Base-by-base conservation (phyloP, 2,329 filamentous ascomycete genomes). In the Xylariaceae sp. region DNA sequence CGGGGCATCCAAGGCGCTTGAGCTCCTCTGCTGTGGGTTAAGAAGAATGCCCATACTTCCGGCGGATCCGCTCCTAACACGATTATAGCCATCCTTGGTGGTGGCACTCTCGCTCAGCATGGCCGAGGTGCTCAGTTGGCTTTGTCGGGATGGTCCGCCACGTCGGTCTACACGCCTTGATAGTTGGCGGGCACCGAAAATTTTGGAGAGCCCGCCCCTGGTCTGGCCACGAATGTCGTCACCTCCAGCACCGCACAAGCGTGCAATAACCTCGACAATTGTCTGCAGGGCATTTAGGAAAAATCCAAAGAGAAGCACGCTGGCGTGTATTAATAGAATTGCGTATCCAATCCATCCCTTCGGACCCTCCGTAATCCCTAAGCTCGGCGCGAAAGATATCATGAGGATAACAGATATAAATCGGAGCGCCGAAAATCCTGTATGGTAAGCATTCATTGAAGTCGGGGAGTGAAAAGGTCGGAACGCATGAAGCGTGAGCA, bases 371-470 rank as follows among this genome's bases (percentile, higher is more conserved):
- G 84, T 83, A 4, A 97, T 87, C 20, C 86, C 88, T 2, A 99
- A 81, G 1, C 89, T 89, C 1, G 93, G 91, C 12, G 93, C 86
- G 71, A 99, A 99, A 1, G 93, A 81, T 32, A 92, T 84, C 79
- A 90, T 91, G 52, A 93, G 77, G 52, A 93, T 77, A 45, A 92
- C 82, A 0, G 89, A 89, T 46, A 90, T 75, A 29, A 97, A 87
- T 32, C 95, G 87, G 14, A 96, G 78, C 2, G 82, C 77, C 0
- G 92, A 85, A 73, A 97, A 96, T 60, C 92, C 85, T 1, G 89
- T 90, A 67, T 98, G 93, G 65, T 97, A 97, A 9, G 91, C 86
- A 70, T 98, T 98, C 95, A 99, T 99, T 23, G 93, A 97, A 0
- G 95, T 98, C 20, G 93, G 87, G 1, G 88, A 87, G 58, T 93